Base-by-base conservation (phyloP, 257 asterid genomes). In the Scutellaria galericulata region DNA sequence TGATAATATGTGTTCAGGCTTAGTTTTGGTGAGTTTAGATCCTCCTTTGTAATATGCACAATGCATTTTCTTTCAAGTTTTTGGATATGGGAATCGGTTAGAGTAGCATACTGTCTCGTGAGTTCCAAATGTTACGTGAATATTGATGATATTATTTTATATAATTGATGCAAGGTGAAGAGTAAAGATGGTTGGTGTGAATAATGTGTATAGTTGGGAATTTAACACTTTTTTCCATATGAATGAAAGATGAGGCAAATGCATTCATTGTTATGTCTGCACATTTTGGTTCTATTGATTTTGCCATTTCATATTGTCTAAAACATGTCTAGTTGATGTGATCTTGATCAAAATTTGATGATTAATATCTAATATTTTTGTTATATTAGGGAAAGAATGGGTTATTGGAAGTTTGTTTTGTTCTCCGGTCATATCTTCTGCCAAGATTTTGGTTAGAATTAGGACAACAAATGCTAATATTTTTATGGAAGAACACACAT, bases 151-250 rank as follows among this genome's bases (percentile, higher is more conserved):
- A 14, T 14, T 15, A 5, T 42, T 24, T 24, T 1, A 24, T 4
- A 42, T 42, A 42, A 42, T 6, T 42, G 2, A 42, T 42, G 9
- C 5, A 3, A 6, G 13, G 8, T 7, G 46, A 46, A 6, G 56
- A 22, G 79, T 57, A 52, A 56, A 50, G 69, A 54, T 59, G 64
- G 69, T 58, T 41, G 75, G 74, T 71, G 75, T 68, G 66, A 9
- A 81, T 79, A 35, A 35, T 76, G 83, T 84, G 84, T 73, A 84
- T 81, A 81, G 74, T 54, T 58, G 75, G 14, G 54, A 46, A 7
- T 73, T 73, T 65, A 46, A 37, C 10, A 22, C 14, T 53, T 60
- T 55, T 9, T 44, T 27, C 61, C 15, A 56, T 55, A 62, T 60
- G 42, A 71, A 68, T 60, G 41, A 66, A 71, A 75, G n/a, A 12